Evolutionary conservation across 805 yeast species (phyloP), one percentile per base, ranked within the genome.

Genomic region (Saccharomycopsis fermentans): DNA sequence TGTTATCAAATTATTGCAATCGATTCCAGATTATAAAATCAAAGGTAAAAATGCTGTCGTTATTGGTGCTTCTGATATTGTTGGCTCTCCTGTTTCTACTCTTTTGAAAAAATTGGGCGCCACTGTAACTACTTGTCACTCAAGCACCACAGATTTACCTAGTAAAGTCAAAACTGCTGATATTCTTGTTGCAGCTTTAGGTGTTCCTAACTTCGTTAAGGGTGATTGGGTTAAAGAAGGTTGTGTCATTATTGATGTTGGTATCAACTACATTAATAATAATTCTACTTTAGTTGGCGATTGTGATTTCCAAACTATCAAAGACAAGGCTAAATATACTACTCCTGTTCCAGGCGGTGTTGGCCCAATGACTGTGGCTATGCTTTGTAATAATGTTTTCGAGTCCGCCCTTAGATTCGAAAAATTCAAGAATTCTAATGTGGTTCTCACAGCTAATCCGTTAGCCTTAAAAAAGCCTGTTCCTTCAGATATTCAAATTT

Each of bases 271-370:
- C 71, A 79, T 87, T 61, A 83, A 86, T 11, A 97, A 92, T 71
- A 69, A 81, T 11, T 69, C 83, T 34, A 85, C 82, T 66, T 76
- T 92, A 69, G 96, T 89, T n/a, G 99, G 99, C 63, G 99, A 92
- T 70, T 97, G 90, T 51, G 97, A 91, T 67, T 92, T 77, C 67
- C 86, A 76, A 57, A 74, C 83, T 34, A 91, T 89, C 57, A 71
- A 77, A 59, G 70, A 75, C 55, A 78, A 77, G 57, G 94, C 91
- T 2, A 73, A 84, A 12, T 81, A 78, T 65, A 80, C 94, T 63
- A 91, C 98, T 5, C 99, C 99, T 17, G 99, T 92, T 58, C 99
- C 99, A 35, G 98, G 98, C 69, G 98, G 98, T 66, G 98, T 92
- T 63, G 99, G 99, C 47, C 99, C 99, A 63, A 92, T 92, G 98